Evolutionary conservation across 192 early-diverging fungal genomes (phyloP), one percentile per base, ranked within the genome.

Genomic region (Spizellomyces punctatus): DNA sequence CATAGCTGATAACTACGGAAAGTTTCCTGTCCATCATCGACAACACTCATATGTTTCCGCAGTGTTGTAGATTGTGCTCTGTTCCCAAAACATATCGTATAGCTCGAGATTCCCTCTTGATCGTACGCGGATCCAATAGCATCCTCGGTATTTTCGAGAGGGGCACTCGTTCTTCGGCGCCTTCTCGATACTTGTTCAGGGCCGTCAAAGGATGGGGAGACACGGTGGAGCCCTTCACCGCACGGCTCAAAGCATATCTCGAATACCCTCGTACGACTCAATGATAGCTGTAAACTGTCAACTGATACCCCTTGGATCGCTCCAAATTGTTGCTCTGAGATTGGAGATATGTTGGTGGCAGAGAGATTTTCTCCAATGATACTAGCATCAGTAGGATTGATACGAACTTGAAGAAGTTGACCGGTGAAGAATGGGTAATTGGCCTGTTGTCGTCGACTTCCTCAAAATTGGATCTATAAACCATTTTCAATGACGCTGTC

Each of bases 341-440:
- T 22, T 7, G 54, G 54, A 22, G 54, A n/a, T 19, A 7, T 7
- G 7, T 56, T 56, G n/a, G 54, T 19, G 7, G 46, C 57, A 16
- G 58, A 21, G 12, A 62, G 6, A 14, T 22, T 43, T 22, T 70
- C 68, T 16, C 41, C 68, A 59, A 70, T 16, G 45, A 60, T 60
- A 5, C 57, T 17, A 4, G 58, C 19, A 8, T 6, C 14, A 14
- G 36, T 5, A 10, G 58, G 57, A 36, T 62, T 36, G 12, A 70
- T 10, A 14, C 68, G 57, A 16, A 62, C 59, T 7, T 36, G 58
- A 45, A 70, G 59, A 22, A 70, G 19, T 46, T 49, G 42, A 22
- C 68, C 68, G 43, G 42, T 62, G 46, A 70, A 70, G 46, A 70
- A 70, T 9, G 68, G 68, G 27, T 70, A 70, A 47, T 70, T 62